Base-by-base conservation (phyloP, 2,329 filamentous ascomycete genomes). In the Paraconiothyrium sp. region DNA sequence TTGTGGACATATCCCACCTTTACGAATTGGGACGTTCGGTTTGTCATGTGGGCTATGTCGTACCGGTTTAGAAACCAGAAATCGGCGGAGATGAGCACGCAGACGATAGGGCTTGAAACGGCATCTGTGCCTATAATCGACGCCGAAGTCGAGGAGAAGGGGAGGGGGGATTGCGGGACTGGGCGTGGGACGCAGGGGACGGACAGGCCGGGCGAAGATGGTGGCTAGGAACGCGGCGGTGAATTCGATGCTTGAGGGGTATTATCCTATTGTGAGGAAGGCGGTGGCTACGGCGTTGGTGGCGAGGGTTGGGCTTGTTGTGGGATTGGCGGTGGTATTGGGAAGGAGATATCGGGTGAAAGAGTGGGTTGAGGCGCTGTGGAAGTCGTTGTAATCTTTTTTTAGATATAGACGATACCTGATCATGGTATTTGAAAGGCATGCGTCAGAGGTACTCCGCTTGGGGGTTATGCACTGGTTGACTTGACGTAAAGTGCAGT, bases 1-100 rank as follows among this genome's bases (percentile, higher is more conserved):
- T 74, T 90, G 30, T 91, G 89, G 88, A 85, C 84, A 34, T 90
- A 90, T 69, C 89, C 89, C 0, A 91, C 87, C 1, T 91, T 91
- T 71, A 90, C 88, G 0, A 82, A 85, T 1, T 82, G 82, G 59
- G 89, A 91, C 68, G 81, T 91, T 3, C 81, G 85, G 6, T 78
- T 88, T 35, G 79, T 87, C 11, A 83, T 91, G 57, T 88, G 84
- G 80, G 71, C 88, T 10, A 76, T 90, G 70, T 90, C 88, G 0
- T 85, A 85, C 64, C 77, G 79, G 7, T 85, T 90, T 69, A 85
- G 78, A 5, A 67, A 65, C 27, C 72, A 72, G 46, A 79, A 78
- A 60, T 71, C 70, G 16, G 54, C 67, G 22, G 76, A 76, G 47
- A 74, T 77, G 72, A 70, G 62, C 46, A 63, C 62, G 13, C 47